These are phyloP conservation scores for Magnolia kwangsiensis DNA, from an alignment of 164 flowering plant genomes.

Conservation along the genomic window DNA sequence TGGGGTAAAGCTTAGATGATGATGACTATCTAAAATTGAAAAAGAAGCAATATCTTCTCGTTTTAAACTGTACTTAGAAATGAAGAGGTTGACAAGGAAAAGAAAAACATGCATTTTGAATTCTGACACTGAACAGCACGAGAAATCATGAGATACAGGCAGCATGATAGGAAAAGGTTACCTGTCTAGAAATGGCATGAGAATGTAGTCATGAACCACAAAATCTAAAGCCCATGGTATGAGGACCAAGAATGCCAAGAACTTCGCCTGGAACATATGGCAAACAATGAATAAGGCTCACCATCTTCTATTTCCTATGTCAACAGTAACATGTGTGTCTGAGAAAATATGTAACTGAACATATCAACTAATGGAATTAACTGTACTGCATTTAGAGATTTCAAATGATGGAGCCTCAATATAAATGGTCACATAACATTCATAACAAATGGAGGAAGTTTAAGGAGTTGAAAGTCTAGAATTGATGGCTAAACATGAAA, in stretches of 20 bases:
- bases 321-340: background rate
- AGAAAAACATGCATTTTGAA: background rate
- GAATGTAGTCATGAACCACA: constrained; percentile 88
- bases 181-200: constrained; percentile 99
- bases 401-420: no score
- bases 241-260: constrained; percentile 70
- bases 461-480: background rate
- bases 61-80: background rate
- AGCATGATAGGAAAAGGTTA: constrained; percentile 19
- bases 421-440: no score
- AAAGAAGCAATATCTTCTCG: no score
- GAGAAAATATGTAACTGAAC: background rate
- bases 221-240: constrained; percentile 84
- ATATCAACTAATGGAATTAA: background rate
- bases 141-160: background rate
- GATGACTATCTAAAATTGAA: no score
- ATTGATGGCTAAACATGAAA: background rate
- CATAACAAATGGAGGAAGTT: no score
- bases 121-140: background rate
- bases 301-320: background rate
- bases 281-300: background rate
- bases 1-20: no score
- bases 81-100: background rate
- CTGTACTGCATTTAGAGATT: no score
- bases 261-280: constrained; percentile 68